Base-by-base conservation (phyloP, 257 asterid species). In the Eustoma russellianum region DNA sequence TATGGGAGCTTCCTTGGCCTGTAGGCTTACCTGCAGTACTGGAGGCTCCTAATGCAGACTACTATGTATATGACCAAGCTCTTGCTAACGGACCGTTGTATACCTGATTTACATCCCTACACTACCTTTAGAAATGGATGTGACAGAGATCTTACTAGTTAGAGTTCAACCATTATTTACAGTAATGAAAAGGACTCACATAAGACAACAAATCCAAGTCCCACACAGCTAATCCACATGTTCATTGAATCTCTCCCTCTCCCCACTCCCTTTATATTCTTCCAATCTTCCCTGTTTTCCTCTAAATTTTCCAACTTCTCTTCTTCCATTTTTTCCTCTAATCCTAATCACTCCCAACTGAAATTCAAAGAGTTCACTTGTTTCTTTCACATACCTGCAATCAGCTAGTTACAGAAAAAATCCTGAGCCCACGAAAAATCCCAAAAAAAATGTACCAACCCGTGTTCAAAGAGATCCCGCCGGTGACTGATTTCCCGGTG, bases 361-460 rank as follows among this genome's bases (percentile, higher is more conserved):
- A 43, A 61, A 11, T 10, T 28, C 5, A 16, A 7, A 15, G 1
- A 47, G 0, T 28, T 45, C 34, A 52, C 9, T 13, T 17, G 16
- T 12, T 24, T 24, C 2, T 24, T 24, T 24, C 30, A 24, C 30
- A 24, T 24, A 24, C 3, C 30, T 24, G 2, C 30, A 24, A 4
- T 3, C 2, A 17, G 12, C 16, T 45, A 11, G 12, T 10, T 11
- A 2, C 12, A 11, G 12, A 38, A 38, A 38, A 38, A 11, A 38
- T 7, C 2, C 12, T 4, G 43, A 38, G 43, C 43, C 43, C 60
- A n/a, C 15, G 49, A 19, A 30, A 14, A 16, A 44, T 6, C 13
- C 0, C 1, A 7, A 5, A 11, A 9, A 45, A 53, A 33, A 81
- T 79, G 88, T 60, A 60, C 52, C 85, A 73, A 38, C 54, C 71